A percentile compares a stretch with the other conserved stretches of the same genome.
phyloP scores from a whole-genome alignment of 2,329 filamentous ascomycete genomes.

The Aspergillus brasiliensis region DNA sequence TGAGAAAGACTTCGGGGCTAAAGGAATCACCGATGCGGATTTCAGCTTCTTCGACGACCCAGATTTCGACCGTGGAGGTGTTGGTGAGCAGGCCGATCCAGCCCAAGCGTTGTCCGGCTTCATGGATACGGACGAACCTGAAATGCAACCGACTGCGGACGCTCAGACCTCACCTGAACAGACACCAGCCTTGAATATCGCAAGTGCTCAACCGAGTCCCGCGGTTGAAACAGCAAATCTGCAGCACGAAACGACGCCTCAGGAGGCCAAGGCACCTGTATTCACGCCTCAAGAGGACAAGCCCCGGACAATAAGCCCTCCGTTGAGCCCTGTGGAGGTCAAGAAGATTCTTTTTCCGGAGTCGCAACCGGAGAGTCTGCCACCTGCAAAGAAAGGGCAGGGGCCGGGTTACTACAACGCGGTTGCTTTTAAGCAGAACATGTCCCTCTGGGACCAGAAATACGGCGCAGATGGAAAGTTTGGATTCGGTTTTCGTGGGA shows the following conservation, averaged over 20 bases:
- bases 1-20: conserved; percentile 55
- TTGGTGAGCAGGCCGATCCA: conserved; percentile 17
- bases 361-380: conserved; percentile 9
- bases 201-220: neutral
- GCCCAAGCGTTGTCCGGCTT: conserved; percentile 18
- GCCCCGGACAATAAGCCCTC: conserved; percentile 40
- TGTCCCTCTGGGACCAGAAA: conserved; percentile 55
- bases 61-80: conserved; percentile 33
- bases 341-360: conserved; percentile 50
- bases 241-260: conserved; percentile 8
- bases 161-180: conserved; percentile 8
- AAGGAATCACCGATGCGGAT: conserved; percentile 62
- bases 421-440: conserved; percentile 53
- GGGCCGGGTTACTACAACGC: conserved; percentile 54
- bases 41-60: conserved; percentile 67
- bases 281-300: conserved; percentile 21
- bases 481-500: conserved; percentile 33
- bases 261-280: conserved; percentile 1
- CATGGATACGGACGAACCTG: conserved; percentile 13
- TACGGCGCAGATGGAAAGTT: conserved; percentile 55
- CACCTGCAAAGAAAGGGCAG: conserved; percentile 13
- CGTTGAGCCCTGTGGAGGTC: conserved; percentile 44
- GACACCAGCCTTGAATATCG: conserved; percentile 2
- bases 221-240: conserved; percentile 1
- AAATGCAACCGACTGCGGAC: conserved; percentile 14